These are phyloP conservation scores for Bifiguratus adelaidae DNA, from an alignment of 192 early-diverging fungal species.

Conservation along the genomic window DNA sequence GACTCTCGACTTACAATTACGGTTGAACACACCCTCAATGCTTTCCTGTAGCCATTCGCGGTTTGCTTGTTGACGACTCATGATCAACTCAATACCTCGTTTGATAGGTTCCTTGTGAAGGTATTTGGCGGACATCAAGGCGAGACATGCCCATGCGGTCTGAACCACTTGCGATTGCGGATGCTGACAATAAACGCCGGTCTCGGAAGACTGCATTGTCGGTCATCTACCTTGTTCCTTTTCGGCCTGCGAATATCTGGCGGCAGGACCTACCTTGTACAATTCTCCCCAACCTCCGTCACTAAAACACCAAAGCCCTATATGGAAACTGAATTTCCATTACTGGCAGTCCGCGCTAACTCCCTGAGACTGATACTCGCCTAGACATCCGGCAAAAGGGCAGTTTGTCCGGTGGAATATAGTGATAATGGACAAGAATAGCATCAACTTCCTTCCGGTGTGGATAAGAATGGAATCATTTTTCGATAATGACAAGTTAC, in stretches of 20 bases:
- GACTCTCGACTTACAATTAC: constrained; percentile 55
- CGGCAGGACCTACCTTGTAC: constrained; percentile 50
- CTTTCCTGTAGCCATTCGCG: constrained; percentile 96
- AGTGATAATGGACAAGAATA: no score
- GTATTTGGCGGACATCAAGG: constrained; percentile 86
- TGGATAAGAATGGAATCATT: no score
- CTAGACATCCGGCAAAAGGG: no score
- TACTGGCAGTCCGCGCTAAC: no score
- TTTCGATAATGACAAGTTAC: no score
- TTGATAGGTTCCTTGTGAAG: constrained; percentile 54
- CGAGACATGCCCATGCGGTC: constrained; percentile 81
- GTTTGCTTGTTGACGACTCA: constrained; percentile 76
- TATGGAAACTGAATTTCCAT: no score
- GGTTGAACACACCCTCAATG: constrained; percentile 98
- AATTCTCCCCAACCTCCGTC: constrained; percentile 99
- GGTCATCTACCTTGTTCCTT: no score
- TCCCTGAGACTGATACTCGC: no score
- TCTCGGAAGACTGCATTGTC: constrained; percentile 65
- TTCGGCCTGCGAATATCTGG: background rate
- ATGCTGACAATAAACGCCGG: constrained; percentile 47
- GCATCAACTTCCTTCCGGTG: no score
- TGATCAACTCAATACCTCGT: constrained; percentile 62
- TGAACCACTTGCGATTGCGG: constrained; percentile 83
- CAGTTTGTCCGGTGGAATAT: no score
- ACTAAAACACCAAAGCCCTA: no score